phyloP scores from a whole-genome alignment of 371 early-diverging fungal species.

The Blakeslea trispora region DNA sequence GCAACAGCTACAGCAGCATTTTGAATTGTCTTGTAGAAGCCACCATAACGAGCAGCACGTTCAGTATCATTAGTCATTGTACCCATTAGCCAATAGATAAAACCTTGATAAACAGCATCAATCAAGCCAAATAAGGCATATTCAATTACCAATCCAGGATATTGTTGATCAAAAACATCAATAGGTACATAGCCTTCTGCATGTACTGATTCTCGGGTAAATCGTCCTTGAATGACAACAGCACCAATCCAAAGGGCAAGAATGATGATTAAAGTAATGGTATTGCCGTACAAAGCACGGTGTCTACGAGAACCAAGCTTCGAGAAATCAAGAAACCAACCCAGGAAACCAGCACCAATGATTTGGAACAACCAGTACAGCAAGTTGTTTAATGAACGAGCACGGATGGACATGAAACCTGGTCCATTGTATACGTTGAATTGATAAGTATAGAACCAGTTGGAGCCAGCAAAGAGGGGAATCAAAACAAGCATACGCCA shows the following conservation, averaged over 20 bases:
- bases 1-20: slow-evolving; percentile 68
- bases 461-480: slow-evolving; percentile 73
- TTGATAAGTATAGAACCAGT: slow-evolving; percentile 80
- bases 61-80: slow-evolving; percentile 71
- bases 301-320: slow-evolving; percentile 43
- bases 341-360: slow-evolving; percentile 60
- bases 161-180: slow-evolving; percentile 38
- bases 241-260: slow-evolving; percentile 62
- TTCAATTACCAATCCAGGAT: slow-evolving; percentile 52
- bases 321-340: slow-evolving; percentile 55
- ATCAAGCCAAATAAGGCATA: slow-evolving; percentile 66
- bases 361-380: slow-evolving; percentile 77
- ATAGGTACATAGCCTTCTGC: slow-evolving; percentile 24
- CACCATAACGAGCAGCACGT: slow-evolving; percentile 71
- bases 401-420: slow-evolving; percentile 56
- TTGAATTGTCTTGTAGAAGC: slow-evolving; percentile 86
- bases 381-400: slow-evolving; percentile 66
- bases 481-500: slow-evolving; percentile 66
- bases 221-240: slow-evolving; percentile 55
- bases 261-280: slow-evolving; percentile 42
- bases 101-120: slow-evolving; percentile 76
- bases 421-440: slow-evolving; percentile 38
- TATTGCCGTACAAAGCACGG: slow-evolving; percentile 60
- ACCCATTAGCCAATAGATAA: slow-evolving; percentile 74
- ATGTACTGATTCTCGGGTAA: slow-evolving; percentile 28